Evolutionary conservation across 768 basidiomycete genomes (phyloP).

Genomic region (Russula sp.): DNA sequence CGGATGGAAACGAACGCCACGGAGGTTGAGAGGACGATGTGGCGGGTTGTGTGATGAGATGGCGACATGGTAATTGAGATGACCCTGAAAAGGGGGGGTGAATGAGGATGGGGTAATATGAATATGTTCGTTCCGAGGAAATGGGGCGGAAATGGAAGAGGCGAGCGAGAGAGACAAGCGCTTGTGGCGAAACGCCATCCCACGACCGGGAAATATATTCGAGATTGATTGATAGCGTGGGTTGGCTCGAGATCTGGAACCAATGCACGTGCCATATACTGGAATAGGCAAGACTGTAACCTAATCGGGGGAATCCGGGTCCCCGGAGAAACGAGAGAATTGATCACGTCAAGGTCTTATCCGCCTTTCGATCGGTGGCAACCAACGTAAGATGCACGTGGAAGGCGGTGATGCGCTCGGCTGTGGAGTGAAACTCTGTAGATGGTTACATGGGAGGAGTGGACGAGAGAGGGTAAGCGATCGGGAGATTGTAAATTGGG

Average conservation of each 20-base stretch:
- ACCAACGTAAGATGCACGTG: constrained; percentile 5
- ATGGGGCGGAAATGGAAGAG: not conserved
- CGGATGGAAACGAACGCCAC: constrained; percentile 24
- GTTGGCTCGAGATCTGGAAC: not conserved
- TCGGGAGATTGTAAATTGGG: constrained; percentile 26
- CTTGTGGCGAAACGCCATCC: constrained; percentile 23
- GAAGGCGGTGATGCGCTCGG: constrained; percentile 4
- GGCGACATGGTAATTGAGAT: not conserved
- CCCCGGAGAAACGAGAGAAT: not conserved
- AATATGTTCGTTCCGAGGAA: constrained; percentile 13
- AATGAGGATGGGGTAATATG: not conserved
- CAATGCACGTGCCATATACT: constrained; percentile 20
- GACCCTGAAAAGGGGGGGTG: not conserved
- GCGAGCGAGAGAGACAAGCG: constrained; percentile 15
- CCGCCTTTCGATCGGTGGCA: constrained; percentile 3
- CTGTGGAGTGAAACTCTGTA: not conserved
- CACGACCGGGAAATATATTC: constrained; percentile 5
- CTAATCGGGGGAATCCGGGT: constrained; percentile 28
- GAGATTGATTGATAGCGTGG: not conserved
- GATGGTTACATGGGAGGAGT: not conserved
- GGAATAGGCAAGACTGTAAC: constrained; percentile 29
- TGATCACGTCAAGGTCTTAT: not conserved
- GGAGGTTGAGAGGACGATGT: constrained; percentile 21
- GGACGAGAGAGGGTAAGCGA: constrained; percentile 13
- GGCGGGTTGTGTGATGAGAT: not conserved